These are phyloP conservation scores for Iris macrosiphon DNA, from an alignment of 106 monocot genomes.

Conservation along the genomic window DNA sequence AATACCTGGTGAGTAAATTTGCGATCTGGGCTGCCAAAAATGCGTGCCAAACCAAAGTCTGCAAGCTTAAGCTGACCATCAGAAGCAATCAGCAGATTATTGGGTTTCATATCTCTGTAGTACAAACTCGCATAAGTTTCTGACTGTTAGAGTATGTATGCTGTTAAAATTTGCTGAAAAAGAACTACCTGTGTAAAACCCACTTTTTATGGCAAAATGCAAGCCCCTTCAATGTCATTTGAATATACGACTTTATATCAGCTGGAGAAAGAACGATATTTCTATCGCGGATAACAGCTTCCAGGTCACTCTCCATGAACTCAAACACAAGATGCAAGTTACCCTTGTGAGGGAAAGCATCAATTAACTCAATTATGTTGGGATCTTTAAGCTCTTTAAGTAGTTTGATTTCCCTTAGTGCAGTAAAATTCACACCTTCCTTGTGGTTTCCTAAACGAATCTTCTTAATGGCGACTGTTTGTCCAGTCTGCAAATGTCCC, in stretches of 20 bases:
- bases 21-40: conserved; percentile 91
- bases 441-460: conserved; percentile 88
- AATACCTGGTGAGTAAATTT: conserved; percentile 90
- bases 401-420: conserved; percentile 93
- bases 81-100: conserved; percentile 83
- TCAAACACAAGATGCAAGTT: conserved; percentile 97
- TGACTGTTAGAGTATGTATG: neutral
- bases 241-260: conserved; percentile 88
- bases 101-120: conserved; percentile 96
- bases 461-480: conserved; percentile 93
- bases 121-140: conserved; percentile 1
- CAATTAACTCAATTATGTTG: conserved; percentile 92
- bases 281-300: conserved; percentile 93
- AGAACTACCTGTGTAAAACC: conserved; percentile 81
- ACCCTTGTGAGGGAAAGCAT: conserved; percentile 93
- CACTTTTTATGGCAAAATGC: conserved; percentile 90
- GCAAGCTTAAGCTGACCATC: conserved; percentile 97
- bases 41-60: conserved; percentile 95
- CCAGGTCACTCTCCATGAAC: conserved; percentile 96
- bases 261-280: conserved; percentile 92
- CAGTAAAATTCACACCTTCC: conserved; percentile 93
- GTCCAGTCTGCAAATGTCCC: conserved; percentile 50
- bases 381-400: conserved; percentile 94
- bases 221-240: conserved; percentile 91
- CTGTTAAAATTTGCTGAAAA: neutral